Evolutionary conservation across 768 basidiomycete genomes (phyloP), one percentile per base, ranked within the genome.

Genomic region (Infundibulicybe gibba): DNA sequence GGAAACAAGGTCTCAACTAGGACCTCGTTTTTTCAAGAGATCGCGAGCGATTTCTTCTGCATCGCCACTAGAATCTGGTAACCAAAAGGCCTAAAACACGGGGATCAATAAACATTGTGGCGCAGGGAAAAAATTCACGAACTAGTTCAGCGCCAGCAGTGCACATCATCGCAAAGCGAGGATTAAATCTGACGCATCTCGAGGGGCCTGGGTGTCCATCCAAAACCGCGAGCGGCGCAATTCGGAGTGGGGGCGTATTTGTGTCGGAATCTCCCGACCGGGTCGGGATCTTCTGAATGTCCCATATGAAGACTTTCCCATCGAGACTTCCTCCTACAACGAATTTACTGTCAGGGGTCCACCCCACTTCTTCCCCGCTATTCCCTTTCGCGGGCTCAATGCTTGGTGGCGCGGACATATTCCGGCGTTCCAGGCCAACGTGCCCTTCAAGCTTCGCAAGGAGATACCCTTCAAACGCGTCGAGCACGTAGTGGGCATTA

Each of bases 301-400:
- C 94, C 94, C 94, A 99, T 15, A 95, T 68, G 40, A 77, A 63
- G n/a, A 98, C 70, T 55, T 79, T 82, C 39, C 97, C 97, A 59
- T 94, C 85, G 25, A 88, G 74, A 59, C 84, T 86, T 44, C 97
- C 97, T 16, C 89, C 78, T 5, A 97, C 64, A 37, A 98, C 75
- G 57, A 79, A 99, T 63, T 90, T 90, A 64, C 92, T 93, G 63
- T 99, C 95, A 0, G 92, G 90, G 2, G 90, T 94, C 91, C 92
- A 98, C 10, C 79, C 79, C 3, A 94, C 87, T 68, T 98, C 97
- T 61, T 97, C 93, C 11, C 94, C 91, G 49, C 92, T 94, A 47
- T 79, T 81, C 2, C 93, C 94, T 53, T 85, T 84, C 13, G 72
- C 61, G 44, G 90, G 81, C 62, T 85, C 76, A 55, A 90, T 84